Conservation (phyloP, 345 rosid genomes). For the Abelmoschus esculentus region DNA sequence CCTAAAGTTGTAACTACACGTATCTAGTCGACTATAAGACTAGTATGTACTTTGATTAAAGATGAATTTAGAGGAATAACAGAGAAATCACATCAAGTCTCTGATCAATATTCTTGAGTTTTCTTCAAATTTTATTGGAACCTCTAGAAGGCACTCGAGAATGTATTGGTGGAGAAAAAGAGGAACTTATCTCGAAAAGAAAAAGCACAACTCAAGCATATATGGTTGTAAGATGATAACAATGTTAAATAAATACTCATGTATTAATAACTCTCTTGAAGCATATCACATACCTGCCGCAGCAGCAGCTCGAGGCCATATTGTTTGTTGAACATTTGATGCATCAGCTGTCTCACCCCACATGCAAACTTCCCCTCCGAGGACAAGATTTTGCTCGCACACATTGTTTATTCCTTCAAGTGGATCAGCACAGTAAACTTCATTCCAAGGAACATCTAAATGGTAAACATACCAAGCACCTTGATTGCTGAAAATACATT, state of each 20-base stretch:
- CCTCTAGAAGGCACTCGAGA: background rate
- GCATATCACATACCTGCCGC: background rate
- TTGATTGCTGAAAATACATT: constrained; percentile 89
- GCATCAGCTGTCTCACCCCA: constrained; percentile 87
- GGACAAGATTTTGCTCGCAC: constrained; percentile 59
- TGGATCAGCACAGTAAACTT: constrained; percentile 51
- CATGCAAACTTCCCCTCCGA: constrained; percentile 99
- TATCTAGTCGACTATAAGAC: too few species aligned
- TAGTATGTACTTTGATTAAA: too few species aligned
- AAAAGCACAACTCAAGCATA: background rate
- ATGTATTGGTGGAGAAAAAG: background rate
- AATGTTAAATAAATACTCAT: background rate
- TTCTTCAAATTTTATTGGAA: background rate
- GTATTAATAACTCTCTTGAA: background rate
- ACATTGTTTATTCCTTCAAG: constrained; percentile 55
- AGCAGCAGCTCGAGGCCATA: constrained; percentile 12
- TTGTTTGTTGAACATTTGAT: constrained; percentile 38
- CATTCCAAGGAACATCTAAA: constrained; percentile 65
- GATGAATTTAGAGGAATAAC: too few species aligned
- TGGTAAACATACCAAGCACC: constrained; percentile 92
- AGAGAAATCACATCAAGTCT: too few species aligned
- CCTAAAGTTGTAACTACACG: too few species aligned
- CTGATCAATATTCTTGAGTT: too few species aligned
- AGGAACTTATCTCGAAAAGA: background rate
- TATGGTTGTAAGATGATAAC: background rate